These are phyloP conservation scores for Trametes elegans DNA, from an alignment of 768 basidiomycete species.

Conservation along the genomic window DNA sequence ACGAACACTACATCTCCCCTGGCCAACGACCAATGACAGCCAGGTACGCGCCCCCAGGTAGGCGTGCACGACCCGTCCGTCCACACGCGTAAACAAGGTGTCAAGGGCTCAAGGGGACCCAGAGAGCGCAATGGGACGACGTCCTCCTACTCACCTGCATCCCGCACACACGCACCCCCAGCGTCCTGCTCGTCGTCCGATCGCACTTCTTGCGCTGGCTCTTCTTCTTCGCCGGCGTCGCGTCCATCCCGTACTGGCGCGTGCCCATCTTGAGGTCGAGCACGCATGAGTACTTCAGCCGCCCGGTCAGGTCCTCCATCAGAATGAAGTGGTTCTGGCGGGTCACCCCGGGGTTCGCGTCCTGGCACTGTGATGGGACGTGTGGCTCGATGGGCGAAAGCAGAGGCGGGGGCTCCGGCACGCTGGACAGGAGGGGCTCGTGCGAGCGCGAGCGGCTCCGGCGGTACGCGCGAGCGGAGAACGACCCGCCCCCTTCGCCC, in stretches of 20 bases:
- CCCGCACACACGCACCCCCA: constrained; percentile 94
- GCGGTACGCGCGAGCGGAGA: constrained; percentile 11
- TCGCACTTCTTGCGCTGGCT: constrained; percentile 99
- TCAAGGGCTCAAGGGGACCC: not conserved
- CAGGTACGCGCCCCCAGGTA: constrained; percentile 10
- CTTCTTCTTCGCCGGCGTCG: constrained; percentile 89
- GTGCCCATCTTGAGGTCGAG: constrained; percentile 99
- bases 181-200: constrained; percentile 84
- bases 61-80: not conserved
- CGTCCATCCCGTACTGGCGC: constrained; percentile 96
- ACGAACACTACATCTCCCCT: not conserved
- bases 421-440: not conserved
- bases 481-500: constrained; percentile 9
- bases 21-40: not conserved
- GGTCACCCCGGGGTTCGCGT: constrained; percentile 40
- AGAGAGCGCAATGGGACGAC: no score
- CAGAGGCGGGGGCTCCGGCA: not conserved
- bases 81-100: constrained; percentile 15
- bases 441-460: constrained; percentile 16
- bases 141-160: constrained; percentile 99
- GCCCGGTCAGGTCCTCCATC: constrained; percentile 97
- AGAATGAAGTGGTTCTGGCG: constrained; percentile 97
- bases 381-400: constrained; percentile 18
- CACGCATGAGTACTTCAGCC: constrained; percentile 89
- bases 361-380: constrained; percentile 8